Evolutionary conservation across 176 grass and related monocot species (phyloP).

Genomic region (Triticum dicoccoides): DNA sequence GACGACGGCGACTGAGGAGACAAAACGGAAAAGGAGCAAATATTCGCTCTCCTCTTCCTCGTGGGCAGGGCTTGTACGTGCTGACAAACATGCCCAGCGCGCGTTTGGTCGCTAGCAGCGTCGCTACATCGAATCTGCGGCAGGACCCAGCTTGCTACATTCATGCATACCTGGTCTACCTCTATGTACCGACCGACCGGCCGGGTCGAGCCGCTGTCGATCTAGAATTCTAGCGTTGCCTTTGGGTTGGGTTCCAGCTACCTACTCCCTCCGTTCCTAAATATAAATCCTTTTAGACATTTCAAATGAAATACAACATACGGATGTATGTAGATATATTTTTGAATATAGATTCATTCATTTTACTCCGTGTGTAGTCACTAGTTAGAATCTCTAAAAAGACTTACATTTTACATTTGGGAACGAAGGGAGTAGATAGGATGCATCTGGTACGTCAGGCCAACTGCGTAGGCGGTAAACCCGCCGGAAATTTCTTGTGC

Average conservation of each 20-base stretch:
- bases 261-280: too few relatives aligned
- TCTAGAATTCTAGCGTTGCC: not conserved
- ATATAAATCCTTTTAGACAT: too few relatives aligned
- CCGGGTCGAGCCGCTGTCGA: not conserved
- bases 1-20: not conserved
- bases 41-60: not conserved
- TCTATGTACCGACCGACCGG: too few relatives aligned
- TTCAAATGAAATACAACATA: too few relatives aligned
- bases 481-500: not conserved
- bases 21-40: not conserved
- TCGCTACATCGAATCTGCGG: not conserved
- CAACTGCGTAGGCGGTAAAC: not conserved
- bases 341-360: too few relatives aligned
- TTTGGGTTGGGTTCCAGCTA: conserved; percentile 23
- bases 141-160: not conserved
- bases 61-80: not conserved
- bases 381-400: too few relatives aligned
- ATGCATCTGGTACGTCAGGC: not conserved
- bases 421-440: too few relatives aligned
- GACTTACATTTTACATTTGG: too few relatives aligned
- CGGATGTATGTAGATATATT: too few relatives aligned
- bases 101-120: conserved; percentile 42
- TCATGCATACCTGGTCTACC: too few relatives aligned
- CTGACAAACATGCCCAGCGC: not conserved
- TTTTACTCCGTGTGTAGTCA: too few relatives aligned